Evolutionary conservation across 805 yeast species (phyloP).

Genomic region (Ogataea salicorniae): DNA sequence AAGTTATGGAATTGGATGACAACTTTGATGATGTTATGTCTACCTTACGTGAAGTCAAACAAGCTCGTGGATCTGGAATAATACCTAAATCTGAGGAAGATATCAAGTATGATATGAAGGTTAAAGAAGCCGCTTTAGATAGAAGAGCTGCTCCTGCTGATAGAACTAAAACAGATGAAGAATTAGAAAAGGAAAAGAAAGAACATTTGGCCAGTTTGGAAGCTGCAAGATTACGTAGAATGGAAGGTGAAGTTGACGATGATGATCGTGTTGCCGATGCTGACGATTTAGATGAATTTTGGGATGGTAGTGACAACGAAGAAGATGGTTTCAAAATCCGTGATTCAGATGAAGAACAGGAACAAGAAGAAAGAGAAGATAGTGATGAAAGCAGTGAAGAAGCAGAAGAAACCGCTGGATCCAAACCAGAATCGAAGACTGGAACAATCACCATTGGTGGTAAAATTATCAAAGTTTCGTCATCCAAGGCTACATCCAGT

Average conservation of each 20-base stretch:
- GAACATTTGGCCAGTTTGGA: conserved; percentile 61
- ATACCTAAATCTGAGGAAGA: conserved; percentile 39
- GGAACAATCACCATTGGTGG: conserved; percentile 31
- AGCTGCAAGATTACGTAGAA: conserved; percentile 62
- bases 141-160: conserved; percentile 78
- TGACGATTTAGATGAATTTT: conserved; percentile 67
- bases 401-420: conserved; percentile 11
- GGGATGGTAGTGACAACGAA: conserved; percentile 51
- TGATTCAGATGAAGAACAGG: conserved; percentile 36
- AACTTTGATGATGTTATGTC: conserved; percentile 65
- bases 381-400: conserved; percentile 27
- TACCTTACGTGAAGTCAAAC: conserved; percentile 25
- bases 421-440: conserved; percentile 5
- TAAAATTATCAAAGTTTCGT: conserved; percentile 23
- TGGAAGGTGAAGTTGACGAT: conserved; percentile 52
- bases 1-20: conserved; percentile 65
- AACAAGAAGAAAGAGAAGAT: conserved; percentile 30
- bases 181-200: conserved; percentile 52
- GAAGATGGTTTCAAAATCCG: conserved; percentile 40
- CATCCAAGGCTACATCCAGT: conserved; percentile 11
- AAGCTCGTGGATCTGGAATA: conserved; percentile 19
- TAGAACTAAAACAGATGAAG: conserved; percentile 75
- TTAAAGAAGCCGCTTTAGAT: conserved; percentile 62
- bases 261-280: conserved; percentile 47
- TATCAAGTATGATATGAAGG: conserved; percentile 57